Base-by-base conservation (phyloP, 768 basidiomycete genomes). In the Vishniacozyma victoriae region DNA sequence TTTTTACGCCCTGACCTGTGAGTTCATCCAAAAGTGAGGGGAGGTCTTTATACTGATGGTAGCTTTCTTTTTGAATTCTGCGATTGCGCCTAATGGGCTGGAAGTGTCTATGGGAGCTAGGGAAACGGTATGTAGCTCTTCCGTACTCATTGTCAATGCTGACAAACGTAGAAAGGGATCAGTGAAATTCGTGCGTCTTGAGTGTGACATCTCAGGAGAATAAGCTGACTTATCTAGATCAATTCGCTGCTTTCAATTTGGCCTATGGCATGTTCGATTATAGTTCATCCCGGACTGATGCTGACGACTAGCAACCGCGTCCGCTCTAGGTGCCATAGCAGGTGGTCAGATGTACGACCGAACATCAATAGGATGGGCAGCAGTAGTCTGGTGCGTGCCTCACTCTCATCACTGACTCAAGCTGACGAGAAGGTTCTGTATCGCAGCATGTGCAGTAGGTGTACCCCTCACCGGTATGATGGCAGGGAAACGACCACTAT, bases 241-340 rank as follows among this genome's bases (percentile, higher is more conserved):
- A 59, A 36, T 54, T 54, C 41, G 57, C 48, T 16, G 57, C 48
- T 11, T 33, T 59, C 27, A 59, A 59, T 44, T 37, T 59, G 26
- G 52, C 49, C 5, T 54, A 37, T 25, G 23, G 50, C 46, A 23
- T 39, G 27, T 41, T 22, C 16, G 19, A 47, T 25, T 27, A 35
- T 19, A 48, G 7, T 19, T 23, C 5, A 18, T 16, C 23, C 33
- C 5, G 16, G 18, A 33, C 38, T 29, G 9, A 3, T 47, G 4
- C 35, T 47, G 22, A 37, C 18, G 4, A 20, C 31, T 26, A 50
- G 36, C 46, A 7, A 7, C 45, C 25, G 45, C 52, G 11, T 29
- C 24, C n/a, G 46, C 44, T 16, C 41, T 49, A 5, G 57, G 57
- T 14, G 43, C 57, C 14, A 37, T 59, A 26, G 31, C 38, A 27